Percentiles rank a stretch among this genome's conserved stretches.
Evolutionary conservation across 2,329 filamentous ascomycete genomes (phyloP).

Genomic region (Penicillium sp.): DNA sequence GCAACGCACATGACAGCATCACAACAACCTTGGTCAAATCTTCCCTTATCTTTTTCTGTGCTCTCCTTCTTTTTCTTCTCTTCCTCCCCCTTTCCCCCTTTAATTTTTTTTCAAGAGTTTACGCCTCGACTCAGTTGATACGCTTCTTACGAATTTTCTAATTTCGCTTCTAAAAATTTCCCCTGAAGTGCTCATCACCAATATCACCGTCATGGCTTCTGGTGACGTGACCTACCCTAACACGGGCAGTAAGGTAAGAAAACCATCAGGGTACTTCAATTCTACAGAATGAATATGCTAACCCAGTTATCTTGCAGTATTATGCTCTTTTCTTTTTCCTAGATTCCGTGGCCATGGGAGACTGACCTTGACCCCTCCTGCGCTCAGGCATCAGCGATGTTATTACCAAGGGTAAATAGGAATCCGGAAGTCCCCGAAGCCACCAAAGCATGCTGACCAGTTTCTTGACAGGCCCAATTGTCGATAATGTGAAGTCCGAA

Average conservation of each 20-base stretch:
- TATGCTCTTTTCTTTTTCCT: background rate
- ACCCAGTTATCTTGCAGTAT: conserved; percentile 18
- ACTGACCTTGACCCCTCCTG: conserved; percentile 18
- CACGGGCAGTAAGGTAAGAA: conserved; percentile 42
- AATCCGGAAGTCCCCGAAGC: background rate
- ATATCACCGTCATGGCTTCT: conserved; percentile 32
- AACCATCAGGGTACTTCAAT: conserved; percentile 8
- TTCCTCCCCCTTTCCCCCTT: background rate
- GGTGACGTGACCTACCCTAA: conserved; percentile 42
- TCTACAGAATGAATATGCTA: conserved; percentile 10
- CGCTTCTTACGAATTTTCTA: conserved; percentile 7
- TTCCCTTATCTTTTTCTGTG: conserved; percentile 19
- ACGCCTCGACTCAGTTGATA: background rate
- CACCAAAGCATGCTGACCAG: conserved; percentile 19
- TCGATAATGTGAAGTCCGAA: conserved; percentile 58
- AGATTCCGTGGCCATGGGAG: conserved; percentile 1
- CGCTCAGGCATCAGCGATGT: conserved; percentile 27
- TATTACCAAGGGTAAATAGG: conserved; percentile 27
- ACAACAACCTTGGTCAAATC: conserved; percentile 22
- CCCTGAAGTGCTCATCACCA: background rate
- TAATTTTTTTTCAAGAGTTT: background rate
- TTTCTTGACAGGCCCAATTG: conserved; percentile 51
- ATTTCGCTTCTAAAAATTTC: background rate
- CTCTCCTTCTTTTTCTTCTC: conserved; percentile 11
- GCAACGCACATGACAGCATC: conserved; percentile 29